Conservation (phyloP, 2,329 filamentous ascomycete species). For the Sclerotiophoma versabilis region DNA sequence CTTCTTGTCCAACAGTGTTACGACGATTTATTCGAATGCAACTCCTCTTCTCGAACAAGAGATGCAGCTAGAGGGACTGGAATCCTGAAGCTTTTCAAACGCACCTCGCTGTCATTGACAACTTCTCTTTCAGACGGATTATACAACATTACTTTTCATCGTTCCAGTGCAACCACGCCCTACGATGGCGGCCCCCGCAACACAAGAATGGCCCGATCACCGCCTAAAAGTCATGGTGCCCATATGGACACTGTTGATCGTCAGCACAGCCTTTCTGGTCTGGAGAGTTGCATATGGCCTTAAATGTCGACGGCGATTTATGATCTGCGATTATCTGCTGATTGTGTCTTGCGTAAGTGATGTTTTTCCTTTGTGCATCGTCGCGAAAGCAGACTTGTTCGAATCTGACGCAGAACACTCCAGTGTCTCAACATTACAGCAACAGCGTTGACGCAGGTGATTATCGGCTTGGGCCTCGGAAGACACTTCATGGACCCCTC, state of each 20-base stretch:
- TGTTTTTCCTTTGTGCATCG: too few species aligned
- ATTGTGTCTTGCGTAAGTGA: constrained; percentile 35
- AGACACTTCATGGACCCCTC: constrained; percentile 34
- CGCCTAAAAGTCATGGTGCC: constrained; percentile 25
- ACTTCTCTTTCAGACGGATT: background rate
- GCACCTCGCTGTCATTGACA: background rate
- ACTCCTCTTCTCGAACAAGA: background rate
- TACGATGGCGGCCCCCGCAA: constrained; percentile 4
- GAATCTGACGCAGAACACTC: background rate
- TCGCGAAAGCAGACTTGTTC: background rate
- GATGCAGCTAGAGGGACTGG: background rate
- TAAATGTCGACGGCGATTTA: constrained; percentile 24
- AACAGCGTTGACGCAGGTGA: constrained; percentile 15
- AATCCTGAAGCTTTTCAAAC: background rate
- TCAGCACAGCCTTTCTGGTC: constrained; percentile 29
- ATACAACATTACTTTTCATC: too few species aligned
- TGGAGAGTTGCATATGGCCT: constrained; percentile 34
- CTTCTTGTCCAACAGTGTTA: background rate
- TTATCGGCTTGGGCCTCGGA: constrained; percentile 26
- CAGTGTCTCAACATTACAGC: constrained; percentile 31
- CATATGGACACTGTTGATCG: constrained; percentile 21
- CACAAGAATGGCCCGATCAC: constrained; percentile 34
- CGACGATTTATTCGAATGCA: background rate
- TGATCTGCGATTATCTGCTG: constrained; percentile 32
- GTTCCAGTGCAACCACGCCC: background rate